phyloP scores from a whole-genome alignment of 2,329 filamentous ascomycete genomes.

The Sporothrix luriei region DNA sequence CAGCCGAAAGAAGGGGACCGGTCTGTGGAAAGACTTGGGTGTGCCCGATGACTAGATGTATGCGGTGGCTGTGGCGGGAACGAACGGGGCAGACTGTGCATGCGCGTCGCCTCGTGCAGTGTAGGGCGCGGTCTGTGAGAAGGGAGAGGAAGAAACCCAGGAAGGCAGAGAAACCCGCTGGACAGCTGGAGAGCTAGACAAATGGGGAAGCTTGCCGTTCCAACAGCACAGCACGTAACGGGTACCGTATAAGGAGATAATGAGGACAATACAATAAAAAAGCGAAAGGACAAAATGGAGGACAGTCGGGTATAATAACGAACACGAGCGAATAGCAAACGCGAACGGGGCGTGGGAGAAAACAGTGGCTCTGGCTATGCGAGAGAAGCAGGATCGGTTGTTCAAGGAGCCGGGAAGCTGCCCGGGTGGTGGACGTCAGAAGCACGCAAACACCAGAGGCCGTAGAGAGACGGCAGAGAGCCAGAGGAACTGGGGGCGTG shows the following conservation, averaged over 20 bases:
- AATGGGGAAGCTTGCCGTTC: slow-evolving; percentile 16
- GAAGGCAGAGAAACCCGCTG: not conserved
- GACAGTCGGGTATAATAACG: not conserved
- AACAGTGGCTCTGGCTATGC: not conserved
- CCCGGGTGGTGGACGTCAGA: not conserved
- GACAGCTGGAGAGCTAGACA: slow-evolving; percentile 23
- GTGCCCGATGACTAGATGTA: not conserved
- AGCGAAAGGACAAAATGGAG: not conserved
- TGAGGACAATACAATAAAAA: not conserved
- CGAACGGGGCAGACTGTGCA: not conserved
- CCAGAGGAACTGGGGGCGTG: not conserved
- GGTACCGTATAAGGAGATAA: slow-evolving; percentile 24
- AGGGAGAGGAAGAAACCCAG: not conserved
- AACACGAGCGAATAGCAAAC: slow-evolving; percentile 9
- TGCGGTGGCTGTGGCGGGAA: slow-evolving; percentile 6
- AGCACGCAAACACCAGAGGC: not conserved
- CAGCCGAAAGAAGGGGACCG: not conserved
- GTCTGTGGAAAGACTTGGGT: not conserved
- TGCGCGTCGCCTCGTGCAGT: slow-evolving; percentile 9
- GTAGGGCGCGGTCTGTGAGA: not conserved
- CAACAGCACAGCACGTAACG: not conserved
- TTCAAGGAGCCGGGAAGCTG: slow-evolving; percentile 22
- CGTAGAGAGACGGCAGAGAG: not conserved
- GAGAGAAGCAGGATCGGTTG: slow-evolving; percentile 4
- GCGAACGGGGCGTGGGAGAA: slow-evolving; percentile 25